Evolutionary conservation across 2,329 filamentous ascomycete species (phyloP).

Genomic region (Calonectria pauciramosa): DNA sequence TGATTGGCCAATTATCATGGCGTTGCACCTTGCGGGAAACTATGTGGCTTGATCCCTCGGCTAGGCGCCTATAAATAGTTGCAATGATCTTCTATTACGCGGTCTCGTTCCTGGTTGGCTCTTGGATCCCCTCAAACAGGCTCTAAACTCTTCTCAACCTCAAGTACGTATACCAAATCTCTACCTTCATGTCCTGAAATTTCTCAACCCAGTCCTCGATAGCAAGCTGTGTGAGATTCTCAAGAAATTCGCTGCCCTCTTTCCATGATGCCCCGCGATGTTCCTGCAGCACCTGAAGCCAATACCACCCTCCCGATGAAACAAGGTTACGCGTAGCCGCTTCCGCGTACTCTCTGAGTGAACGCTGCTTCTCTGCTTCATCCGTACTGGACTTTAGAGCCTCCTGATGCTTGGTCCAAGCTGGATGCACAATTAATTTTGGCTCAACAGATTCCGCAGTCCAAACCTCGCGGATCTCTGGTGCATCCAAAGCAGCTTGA

Average conservation of each 20-base stretch:
- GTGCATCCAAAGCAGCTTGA: background rate
- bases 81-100: background rate
- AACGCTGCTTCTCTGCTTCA: background rate
- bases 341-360: background rate
- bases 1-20: background rate
- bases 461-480: background rate
- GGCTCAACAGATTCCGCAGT: background rate
- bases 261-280: background rate
- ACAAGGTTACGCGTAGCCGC: background rate
- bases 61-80: background rate
- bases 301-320: background rate
- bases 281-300: background rate
- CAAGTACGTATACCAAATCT: background rate
- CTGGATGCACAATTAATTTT: background rate
- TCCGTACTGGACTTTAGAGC: background rate
- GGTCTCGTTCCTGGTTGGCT: background rate
- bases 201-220: background rate
- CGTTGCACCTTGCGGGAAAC: background rate
- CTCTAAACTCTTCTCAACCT: background rate
- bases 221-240: background rate
- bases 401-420: background rate
- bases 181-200: background rate
- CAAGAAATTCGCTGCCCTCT: background rate
- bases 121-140: background rate
- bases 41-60: background rate